Evolutionary conservation across 768 basidiomycete species (phyloP), one percentile per base, ranked within the genome.

Genomic region (Boletus rubescentipes): DNA sequence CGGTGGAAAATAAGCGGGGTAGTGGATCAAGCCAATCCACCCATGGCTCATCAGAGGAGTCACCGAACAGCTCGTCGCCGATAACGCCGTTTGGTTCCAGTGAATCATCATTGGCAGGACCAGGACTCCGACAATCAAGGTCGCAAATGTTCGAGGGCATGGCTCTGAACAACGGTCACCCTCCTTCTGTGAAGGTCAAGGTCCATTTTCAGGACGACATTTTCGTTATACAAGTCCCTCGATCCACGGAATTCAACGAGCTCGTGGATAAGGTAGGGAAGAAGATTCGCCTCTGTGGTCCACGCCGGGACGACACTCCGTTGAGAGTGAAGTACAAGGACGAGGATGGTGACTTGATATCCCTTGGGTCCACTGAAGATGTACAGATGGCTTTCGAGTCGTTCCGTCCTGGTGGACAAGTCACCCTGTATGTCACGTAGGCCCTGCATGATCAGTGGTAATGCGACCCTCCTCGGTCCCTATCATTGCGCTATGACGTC

Each of bases 191-290:
- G 39, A 92, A 94, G 67, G 86, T 98, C 67, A 96, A 96, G 73
- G 93, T 98, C 49, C 90, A 91, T 70, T 98, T 89, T 75, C 86
- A 92, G 64, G 91, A 95, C 62, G 94, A 97, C 68, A 89, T 97
- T 42, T 98, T 98, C 67, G 89, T 96, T 58, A 91, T 98, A 53
- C 89, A 93, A 71, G 92, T 96, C 23, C 81, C 90, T 39, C 81
- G 87, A 57, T 72, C 77, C 57, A 91, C 91, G 32, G 85, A 89
- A 67, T 95, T 87, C 70, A 77, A 75, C 48, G 90, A 93, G 40
- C 78, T 98, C 48, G 88, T 95, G 48, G 89, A 93, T 70, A 89
- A 87, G 67, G 92, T 98, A 2, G 87, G 89, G 32, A 85, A 86
- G 74, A 98, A 98, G 82, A 95, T 98, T 61, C 82, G 92, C 30